Percentiles rank a stretch among this genome's conserved stretches.
phyloP scores from a whole-genome alignment of 2,329 filamentous ascomycete species.

The Calonectria leucothoes region DNA sequence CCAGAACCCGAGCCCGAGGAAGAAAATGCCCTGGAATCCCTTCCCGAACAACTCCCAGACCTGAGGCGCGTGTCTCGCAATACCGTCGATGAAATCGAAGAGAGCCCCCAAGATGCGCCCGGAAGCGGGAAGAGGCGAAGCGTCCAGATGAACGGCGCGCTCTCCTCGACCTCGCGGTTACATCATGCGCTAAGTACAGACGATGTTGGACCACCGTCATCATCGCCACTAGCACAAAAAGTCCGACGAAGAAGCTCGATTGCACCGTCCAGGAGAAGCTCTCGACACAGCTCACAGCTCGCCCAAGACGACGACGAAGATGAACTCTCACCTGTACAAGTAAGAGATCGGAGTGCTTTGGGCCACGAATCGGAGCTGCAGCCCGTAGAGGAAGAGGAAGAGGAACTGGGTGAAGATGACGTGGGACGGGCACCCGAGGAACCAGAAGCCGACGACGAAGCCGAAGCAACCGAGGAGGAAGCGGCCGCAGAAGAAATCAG shows the following conservation, averaged over 20 bases:
- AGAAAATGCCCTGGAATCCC: conserved; percentile 35
- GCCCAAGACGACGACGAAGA: conserved; percentile 40
- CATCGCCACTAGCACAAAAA: conserved; percentile 59
- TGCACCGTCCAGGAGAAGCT: conserved; percentile 42
- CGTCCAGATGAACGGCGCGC: conserved; percentile 48
- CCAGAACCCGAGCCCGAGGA: conserved; percentile 18
- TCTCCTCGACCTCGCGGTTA: conserved; percentile 56
- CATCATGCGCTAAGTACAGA: conserved; percentile 52
- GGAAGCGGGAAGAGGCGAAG: conserved; percentile 64
- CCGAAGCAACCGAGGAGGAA: conserved; percentile 38
- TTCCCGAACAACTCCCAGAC: conserved; percentile 19
- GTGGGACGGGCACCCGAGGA: conserved; percentile 3
- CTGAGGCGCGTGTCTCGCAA: conserved; percentile 21
- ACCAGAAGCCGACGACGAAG: conserved; percentile 32
- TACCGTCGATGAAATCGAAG: conserved; percentile 39
- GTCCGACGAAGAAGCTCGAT: conserved; percentile 50
- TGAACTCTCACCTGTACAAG: conserved; percentile 48
- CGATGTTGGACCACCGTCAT: conserved; percentile 44
- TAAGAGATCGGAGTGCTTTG: background rate
- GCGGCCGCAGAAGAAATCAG: conserved; percentile 56
- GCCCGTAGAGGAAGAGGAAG: conserved; percentile 18
- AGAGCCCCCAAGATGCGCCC: conserved; percentile 66
- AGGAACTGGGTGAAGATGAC: conserved; percentile 12
- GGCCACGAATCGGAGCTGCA: conserved; percentile 30
- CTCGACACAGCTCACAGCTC: conserved; percentile 33